Evolutionary conservation across 352 stramenopile species (phyloP), one percentile per base, ranked within the genome.

Genomic region (Thraustochytrium sp.): DNA sequence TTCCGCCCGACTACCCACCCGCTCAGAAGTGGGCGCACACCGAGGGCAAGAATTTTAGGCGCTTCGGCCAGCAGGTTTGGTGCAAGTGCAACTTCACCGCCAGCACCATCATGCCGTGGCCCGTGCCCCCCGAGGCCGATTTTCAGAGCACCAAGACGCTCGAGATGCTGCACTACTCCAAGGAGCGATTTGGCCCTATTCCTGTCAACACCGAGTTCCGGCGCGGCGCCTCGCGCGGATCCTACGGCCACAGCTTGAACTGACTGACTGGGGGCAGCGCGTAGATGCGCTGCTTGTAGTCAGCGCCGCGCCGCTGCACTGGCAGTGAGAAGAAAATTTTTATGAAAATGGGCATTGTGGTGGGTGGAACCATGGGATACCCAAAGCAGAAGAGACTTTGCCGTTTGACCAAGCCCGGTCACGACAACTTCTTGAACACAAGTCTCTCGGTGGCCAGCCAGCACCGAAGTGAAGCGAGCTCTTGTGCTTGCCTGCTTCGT

Each of bases 31-130:
- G 75, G 75, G 61, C 37, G 1, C 75, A 84, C 38, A 84, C 75
- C 13, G 75, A 84, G 29, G 75, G 75, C 29, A 84, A 84, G 61
- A 62, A 31, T 23, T 84, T 84, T 34, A 54, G 54, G 1, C 44
- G 31, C 31, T 83, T 61, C 29, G 75, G 75, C 29, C 55, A 83
- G 34, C 75, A 84, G 38, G 75, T 84, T 5, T 84, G 75, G 75
- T 84, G 75, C 61, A 84, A 84, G 75, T 84, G 75, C 59, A 84
- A 84, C 40, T 48, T 48, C 61, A 84, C 75, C 2, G 75, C 55
- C 11, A 56, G 34, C 23, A 61, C 34, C 29, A 26, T 84, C 23
- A 48, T 83, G 5, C 75, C 75, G 2, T 84, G 75, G 75, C 75
- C 75, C n/a, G n/a, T 84, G 37, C 75, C 75, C 1, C 40, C 55